phyloP scores from a whole-genome alignment of 345 rosid species.

The Eucalyptus marginata region DNA sequence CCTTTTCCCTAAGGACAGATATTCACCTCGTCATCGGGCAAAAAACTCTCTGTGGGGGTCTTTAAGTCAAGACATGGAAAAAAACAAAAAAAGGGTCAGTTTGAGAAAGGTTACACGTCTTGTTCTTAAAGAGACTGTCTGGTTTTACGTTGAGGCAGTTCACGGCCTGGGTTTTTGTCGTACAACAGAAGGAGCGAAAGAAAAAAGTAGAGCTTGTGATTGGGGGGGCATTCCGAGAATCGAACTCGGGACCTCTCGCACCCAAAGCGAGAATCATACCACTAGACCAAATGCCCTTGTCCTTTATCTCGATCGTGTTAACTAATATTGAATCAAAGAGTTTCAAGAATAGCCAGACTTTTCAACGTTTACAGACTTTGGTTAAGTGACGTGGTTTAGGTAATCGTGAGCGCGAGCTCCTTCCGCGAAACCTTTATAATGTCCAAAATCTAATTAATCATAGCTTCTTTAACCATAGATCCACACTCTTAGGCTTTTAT shows the following conservation, averaged over 20 bases:
- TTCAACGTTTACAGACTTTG: not conserved
- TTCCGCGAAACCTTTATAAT: not conserved
- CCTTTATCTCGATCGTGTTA: fast-evolving
- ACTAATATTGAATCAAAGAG: too few species aligned
- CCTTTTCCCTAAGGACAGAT: not conserved
- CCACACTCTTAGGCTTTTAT: not conserved
- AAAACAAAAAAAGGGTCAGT: not conserved
- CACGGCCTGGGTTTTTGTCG: not conserved
- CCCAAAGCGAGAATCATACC: constrained; percentile 62
- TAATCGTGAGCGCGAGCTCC: not conserved
- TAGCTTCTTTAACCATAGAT: not conserved
- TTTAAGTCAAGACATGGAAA: not conserved
- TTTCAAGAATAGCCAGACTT: not conserved
- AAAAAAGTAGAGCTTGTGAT: fast-evolving
- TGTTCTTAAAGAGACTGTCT: not conserved
- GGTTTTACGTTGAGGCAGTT: not conserved
- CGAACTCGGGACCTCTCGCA: constrained; percentile 93
- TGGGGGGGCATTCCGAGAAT: constrained; percentile 63
- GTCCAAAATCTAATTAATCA: not conserved
- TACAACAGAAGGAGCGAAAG: not conserved
- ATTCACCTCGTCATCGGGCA: not conserved
- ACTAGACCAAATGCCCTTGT: not conserved
- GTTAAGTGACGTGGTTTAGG: not conserved
- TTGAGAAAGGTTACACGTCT: not conserved
- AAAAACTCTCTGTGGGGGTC: not conserved